Base-by-base conservation (phyloP, 495 filamentous ascomycete genomes). In the Lophiotrema nucula region DNA sequence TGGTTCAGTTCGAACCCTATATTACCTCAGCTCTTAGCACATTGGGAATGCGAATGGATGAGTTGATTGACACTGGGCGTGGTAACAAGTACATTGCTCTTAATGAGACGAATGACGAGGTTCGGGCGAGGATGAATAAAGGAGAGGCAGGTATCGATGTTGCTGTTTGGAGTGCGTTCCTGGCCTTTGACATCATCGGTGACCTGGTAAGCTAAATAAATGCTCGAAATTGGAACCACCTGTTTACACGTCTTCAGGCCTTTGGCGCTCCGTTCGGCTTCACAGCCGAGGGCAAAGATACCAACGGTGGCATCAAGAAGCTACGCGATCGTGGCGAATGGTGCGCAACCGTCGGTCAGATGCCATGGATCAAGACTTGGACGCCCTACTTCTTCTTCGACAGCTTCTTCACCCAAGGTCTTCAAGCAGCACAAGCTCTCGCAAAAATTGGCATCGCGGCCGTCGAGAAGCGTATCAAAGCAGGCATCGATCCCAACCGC, bases 301-400 rank as follows among this genome's bases (percentile, higher is more conserved):
- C 16, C 23, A 19, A 46, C 15, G 54, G 54, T 18, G 31, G 54
- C 4, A 62, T 62, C 41, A 15, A 49, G 2, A 58, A 50, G 15
- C 8, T 62, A 11, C 49, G 54, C 4, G 28, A 28, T 13, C 53
- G 59, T 11, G 35, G 45, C 5, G 59, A 62, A 27, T 50, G 46
- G 12, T 37, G 54, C 3, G 54, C 54, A 26, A 35, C 53, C 1
- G 28, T 62, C 1, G 53, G 53, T 35, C 43, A 58, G 23, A 13
- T 62, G 18, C 59, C 45, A 35, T 51, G 37, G 31, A 26, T 58
- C 11, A 18, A 50, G n/a, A 50, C 44, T 4, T 49, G 22, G n/a
- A 62, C 54, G 53, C 28, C 54, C 33, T 51, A 62, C 37, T 43
- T 57, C 25, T 23, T 19, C 15, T 23, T 58, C 18, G 53, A 62